Evolutionary conservation across 208 protist genomes (phyloP).

Genomic region (Leishmania gerbilli): DNA sequence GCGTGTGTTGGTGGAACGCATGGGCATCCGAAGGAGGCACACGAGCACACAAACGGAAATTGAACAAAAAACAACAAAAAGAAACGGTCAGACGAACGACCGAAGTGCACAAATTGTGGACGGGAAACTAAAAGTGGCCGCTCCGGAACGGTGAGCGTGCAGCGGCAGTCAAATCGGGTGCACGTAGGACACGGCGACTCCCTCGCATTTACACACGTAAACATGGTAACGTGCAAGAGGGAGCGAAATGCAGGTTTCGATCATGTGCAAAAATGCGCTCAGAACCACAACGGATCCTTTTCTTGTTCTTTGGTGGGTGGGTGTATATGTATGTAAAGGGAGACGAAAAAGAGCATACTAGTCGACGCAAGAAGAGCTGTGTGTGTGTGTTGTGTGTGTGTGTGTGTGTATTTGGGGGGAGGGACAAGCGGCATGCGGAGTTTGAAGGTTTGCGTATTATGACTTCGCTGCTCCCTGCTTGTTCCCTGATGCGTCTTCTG

Average conservation of each 20-base stretch:
- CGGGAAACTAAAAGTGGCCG: neutral
- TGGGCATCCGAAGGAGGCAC: neutral
- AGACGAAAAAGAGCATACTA: neutral
- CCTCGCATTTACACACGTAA: neutral
- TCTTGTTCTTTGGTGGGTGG: no score
- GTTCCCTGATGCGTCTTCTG: neutral
- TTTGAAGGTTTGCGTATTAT: neutral
- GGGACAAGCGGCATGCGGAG: neutral
- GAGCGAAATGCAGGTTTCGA: neutral
- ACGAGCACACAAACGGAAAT: neutral
- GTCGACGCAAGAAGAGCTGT: neutral
- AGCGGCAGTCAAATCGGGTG: neutral
- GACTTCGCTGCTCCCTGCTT: neutral
- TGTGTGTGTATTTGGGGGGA: neutral
- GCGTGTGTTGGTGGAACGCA: neutral
- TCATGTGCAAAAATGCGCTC: neutral
- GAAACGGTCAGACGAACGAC: no score
- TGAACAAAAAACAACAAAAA: neutral
- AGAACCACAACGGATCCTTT: neutral
- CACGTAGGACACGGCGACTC: neutral
- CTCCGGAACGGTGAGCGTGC: neutral
- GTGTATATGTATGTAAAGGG: neutral
- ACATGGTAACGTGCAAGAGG: neutral
- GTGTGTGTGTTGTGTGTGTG: neutral
- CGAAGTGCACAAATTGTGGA: neutral